Evolutionary conservation across 2,329 filamentous ascomycete genomes (phyloP), one percentile per base, ranked within the genome.

Genomic region (Knufia fluminis): DNA sequence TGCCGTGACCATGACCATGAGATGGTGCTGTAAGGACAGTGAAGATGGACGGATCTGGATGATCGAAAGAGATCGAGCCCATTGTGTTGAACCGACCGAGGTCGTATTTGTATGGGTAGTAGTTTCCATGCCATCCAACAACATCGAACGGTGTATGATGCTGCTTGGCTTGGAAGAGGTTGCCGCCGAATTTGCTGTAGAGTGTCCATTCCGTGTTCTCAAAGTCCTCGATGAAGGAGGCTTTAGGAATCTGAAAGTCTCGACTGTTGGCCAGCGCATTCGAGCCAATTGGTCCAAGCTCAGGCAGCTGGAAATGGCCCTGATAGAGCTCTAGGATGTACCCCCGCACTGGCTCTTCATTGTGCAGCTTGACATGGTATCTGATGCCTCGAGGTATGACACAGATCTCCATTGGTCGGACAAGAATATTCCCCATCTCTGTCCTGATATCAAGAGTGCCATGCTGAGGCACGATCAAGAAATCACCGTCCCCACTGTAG

Each of bases 91-190:
- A 90, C 26, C 83, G 79, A 22, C 82, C 83, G 1, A 90, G 74
- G 59, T 89, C 85, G 68, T 90, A 90, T 67, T 90, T 90, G 75
- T 80, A 87, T 0, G 85, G 85, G 53, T 84, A 83, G 67, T 88
- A 89, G 54, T 80, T 85, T 39, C 85, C 85, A 61, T 90, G 85
- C 85, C 85, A 90, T 2, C 81, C 83, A 2, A 88, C 85, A 0
- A 90, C 78, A 58, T 90, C 85, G 59, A 88, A 90, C 0, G 85
- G 85, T 0, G 80, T 83, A 63, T 89, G 85, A 9, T 72, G 64
- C 66, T 89, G 85, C 36, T 64, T 71, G 4, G 81, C 80, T 32
- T 70, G 68, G 67, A 85, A 88, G 45, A 87, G 75, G 41, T 73
- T 71, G 56, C 83, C 81, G 61, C 80, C 79, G 60, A 86, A 83